phyloP scores from a whole-genome alignment of 1,139 yeast species.

The Zygosaccharomyces pseudobailii region DNA sequence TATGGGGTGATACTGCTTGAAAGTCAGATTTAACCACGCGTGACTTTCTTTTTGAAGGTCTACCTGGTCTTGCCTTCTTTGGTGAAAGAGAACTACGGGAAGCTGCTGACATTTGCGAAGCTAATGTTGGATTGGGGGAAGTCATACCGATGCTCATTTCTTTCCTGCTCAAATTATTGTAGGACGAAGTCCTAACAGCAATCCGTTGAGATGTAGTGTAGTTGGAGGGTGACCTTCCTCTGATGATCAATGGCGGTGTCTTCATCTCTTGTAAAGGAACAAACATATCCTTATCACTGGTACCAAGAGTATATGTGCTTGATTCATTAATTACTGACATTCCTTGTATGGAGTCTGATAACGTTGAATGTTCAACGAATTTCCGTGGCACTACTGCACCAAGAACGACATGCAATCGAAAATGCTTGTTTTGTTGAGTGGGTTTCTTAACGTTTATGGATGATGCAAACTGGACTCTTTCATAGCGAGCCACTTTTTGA shows the following conservation, averaged over 20 bases:
- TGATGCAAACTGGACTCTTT: slow-evolving; percentile 62
- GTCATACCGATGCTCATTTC: neutral
- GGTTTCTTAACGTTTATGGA: slow-evolving; percentile 54
- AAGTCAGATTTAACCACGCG: slow-evolving; percentile 6
- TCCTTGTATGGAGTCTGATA: neutral
- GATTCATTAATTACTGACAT: slow-evolving; percentile 7
- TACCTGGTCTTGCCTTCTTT: slow-evolving; percentile 9
- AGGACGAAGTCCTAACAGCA: slow-evolving; percentile 8
- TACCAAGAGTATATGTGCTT: slow-evolving; percentile 8
- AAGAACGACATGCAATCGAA: slow-evolving; percentile 51
- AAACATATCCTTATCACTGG: slow-evolving; percentile 13
- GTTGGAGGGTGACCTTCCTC: slow-evolving; percentile 67
- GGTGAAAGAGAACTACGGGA: slow-evolving; percentile 6
- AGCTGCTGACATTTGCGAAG: slow-evolving; percentile 1
- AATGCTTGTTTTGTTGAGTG: slow-evolving; percentile 43
- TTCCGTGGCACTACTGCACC: slow-evolving; percentile 41
- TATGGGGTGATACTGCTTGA: neutral
- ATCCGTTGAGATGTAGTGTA: slow-evolving; percentile 34
- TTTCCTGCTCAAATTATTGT: slow-evolving; percentile 1
- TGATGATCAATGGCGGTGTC: slow-evolving; percentile 59
- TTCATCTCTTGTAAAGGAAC: slow-evolving; percentile 40
- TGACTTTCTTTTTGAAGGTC: slow-evolving; percentile 19
- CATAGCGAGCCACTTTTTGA: slow-evolving; percentile 60
- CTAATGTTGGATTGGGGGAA: slow-evolving; percentile 3
- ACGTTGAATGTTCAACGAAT: neutral